Conservation (phyloP, 192 early-diverging fungal species). For the Mortierella hygrophila region DNA sequence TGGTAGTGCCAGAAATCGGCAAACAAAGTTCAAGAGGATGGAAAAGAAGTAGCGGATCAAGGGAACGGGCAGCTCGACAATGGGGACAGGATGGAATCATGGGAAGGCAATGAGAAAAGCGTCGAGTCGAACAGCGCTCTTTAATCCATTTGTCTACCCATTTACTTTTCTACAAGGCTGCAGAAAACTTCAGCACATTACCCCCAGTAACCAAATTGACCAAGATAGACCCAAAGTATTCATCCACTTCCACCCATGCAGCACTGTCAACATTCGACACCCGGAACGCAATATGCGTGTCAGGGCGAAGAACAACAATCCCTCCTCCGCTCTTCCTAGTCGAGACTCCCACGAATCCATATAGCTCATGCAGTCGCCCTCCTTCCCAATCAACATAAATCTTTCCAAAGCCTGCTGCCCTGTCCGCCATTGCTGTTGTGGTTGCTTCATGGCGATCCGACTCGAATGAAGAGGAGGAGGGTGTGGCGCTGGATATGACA, state of each 20-base stretch:
- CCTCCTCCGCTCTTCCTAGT: neutral
- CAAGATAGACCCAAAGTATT: conserved; percentile 22
- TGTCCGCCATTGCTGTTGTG: neutral
- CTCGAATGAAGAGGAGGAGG: neutral
- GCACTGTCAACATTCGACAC: neutral
- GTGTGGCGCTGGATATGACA: neutral
- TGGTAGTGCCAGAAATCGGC: too few species aligned
- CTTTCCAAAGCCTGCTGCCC: conserved; percentile 3
- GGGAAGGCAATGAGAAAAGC: neutral
- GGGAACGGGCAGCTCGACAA: too few species aligned
- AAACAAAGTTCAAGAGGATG: neutral
- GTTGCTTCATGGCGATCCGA: neutral
- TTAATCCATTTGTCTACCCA: too few species aligned
- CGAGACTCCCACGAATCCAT: neutral
- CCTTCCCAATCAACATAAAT: neutral
- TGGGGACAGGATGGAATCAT: neutral
- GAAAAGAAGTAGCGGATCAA: neutral
- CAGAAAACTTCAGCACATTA: too few species aligned
- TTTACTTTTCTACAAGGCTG: too few species aligned
- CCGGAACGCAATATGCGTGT: conserved; percentile 20
- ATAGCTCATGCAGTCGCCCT: neutral
- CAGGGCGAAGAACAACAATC: conserved; percentile 35
- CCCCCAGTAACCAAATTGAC: neutral
- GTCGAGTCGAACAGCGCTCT: too few species aligned
- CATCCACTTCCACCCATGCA: conserved; percentile 27